Base-by-base conservation (phyloP, 768 basidiomycete species). In the Phlegmacium glaucopus region DNA sequence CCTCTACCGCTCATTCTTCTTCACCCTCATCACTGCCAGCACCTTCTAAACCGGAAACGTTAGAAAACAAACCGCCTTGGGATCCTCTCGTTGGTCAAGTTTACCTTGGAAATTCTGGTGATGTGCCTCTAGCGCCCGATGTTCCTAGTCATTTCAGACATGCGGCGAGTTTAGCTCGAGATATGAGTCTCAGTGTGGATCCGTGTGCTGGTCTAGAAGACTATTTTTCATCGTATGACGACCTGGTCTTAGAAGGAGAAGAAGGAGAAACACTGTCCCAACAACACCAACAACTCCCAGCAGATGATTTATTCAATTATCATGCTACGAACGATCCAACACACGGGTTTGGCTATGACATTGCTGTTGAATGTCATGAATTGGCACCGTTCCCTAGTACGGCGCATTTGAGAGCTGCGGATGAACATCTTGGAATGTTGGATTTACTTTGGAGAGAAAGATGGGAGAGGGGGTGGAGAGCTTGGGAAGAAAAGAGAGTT, bases 361-460 rank as follows among this genome's bases (percentile, higher is more conserved):
- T 95, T 36, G 94, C 90, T 62, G 79, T 95, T 51, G 91, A 95
- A 67, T 90, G 89, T 60, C 86, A 89, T 58, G 90, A 94, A 53
- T 70, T 80, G 28, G 88, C 89, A 2, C 82, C 83, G 11, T 85
- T 88, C 63, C 87, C 91, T 0, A 73, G 74, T n/a, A 48, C 73
- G 0, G 72, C 78, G 29, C 84, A 88, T 57, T 64, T 91, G 30
- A 75, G 81, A 42, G 82, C 81, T 3, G 87, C 85, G 7, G 87
- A 92, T 61, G 88, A 90, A 49, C 87, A 90, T 55, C 59, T 93
- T 9, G 66, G 64, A 26, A 72, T 72, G 64, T 64, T 92, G 60
- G 90, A 91, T 52, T 68, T 68, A 42, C 70, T 78, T 62, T 92
- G 90, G 88, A 68, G 63, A 2, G 77, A 82, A 47, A 55, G 75